Conservation (phyloP, 1,139 yeast genomes). For the Candida tunisiensis region DNA sequence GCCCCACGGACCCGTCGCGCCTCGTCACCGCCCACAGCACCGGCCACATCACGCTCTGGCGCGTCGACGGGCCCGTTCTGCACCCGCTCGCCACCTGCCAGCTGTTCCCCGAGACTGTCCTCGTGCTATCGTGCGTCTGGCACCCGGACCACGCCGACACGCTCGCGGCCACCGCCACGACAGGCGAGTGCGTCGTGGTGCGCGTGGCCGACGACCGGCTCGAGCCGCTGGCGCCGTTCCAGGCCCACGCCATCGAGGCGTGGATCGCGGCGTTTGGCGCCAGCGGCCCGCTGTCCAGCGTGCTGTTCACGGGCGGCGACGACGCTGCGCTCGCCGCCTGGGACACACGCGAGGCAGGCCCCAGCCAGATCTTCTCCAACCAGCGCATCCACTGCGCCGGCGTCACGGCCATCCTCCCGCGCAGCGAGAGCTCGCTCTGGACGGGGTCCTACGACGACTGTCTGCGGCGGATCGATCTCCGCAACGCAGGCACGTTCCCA, state of each 20-base stretch:
- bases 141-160: conserved; percentile 6
- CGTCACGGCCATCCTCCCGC: conserved; percentile 53
- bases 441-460: conserved; percentile 90
- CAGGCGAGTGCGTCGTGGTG: conserved; percentile 16
- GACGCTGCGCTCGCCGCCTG: conserved; percentile 64
- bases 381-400: conserved; percentile 72
- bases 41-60: conserved; percentile 58
- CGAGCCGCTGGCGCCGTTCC: conserved; percentile 1
- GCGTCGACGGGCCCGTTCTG: conserved; percentile 5
- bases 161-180: conserved; percentile 17
- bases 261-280: conserved; percentile 79
- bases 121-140: conserved; percentile 55
- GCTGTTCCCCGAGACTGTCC: conserved; percentile 27
- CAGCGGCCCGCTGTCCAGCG: conserved; percentile 31
- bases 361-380: conserved; percentile 45
- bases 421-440: conserved; percentile 29
- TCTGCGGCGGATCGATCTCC: conserved; percentile 49
- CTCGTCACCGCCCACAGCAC: conserved; percentile 65
- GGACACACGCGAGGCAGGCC: conserved; percentile 32
- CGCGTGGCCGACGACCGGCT: conserved; percentile 6
- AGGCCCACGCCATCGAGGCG: conserved; percentile 56
- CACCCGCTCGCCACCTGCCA: conserved; percentile 9
- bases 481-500: conserved; percentile 35
- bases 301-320: conserved; percentile 83
- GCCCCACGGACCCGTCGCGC: conserved; percentile 28